These are phyloP conservation scores for Silene coronaria DNA, from an alignment of 179 eudicot genomes.

Conservation along the genomic window DNA sequence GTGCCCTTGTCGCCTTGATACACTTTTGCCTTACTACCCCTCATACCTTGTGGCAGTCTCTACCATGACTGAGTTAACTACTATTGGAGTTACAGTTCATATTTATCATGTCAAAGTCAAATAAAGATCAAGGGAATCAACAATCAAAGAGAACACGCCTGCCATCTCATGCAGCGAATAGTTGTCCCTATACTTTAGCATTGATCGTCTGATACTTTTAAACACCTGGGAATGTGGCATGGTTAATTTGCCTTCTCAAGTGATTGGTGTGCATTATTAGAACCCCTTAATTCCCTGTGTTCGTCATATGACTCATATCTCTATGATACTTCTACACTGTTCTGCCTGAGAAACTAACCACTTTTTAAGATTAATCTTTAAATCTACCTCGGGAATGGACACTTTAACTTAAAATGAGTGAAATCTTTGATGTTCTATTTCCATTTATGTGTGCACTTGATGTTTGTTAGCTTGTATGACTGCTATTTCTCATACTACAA, in stretches of 20 bases:
- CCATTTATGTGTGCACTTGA: background rate
- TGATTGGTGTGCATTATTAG: conserved; percentile 3
- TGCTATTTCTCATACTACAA: background rate
- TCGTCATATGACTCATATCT: background rate
- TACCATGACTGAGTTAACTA: too few species aligned
- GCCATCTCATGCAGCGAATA: background rate
- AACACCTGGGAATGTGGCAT: background rate
- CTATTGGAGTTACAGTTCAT: background rate
- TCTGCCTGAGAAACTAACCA: background rate
- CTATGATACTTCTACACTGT: background rate
- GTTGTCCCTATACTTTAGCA: background rate
- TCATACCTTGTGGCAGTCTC: background rate
- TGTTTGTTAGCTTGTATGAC: background rate
- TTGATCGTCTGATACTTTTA: background rate
- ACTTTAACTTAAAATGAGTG: background rate
- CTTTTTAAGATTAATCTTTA: background rate
- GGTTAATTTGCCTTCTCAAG: background rate
- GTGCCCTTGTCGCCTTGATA: too few species aligned
- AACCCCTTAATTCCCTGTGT: background rate
- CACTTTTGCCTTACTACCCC: background rate
- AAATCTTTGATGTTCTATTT: background rate
- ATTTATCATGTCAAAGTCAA: background rate
- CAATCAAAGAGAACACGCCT: background rate
- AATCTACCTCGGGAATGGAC: background rate
- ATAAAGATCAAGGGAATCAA: background rate